Evolutionary conservation across 139 green algal species (phyloP).

Genomic region (Picochlorum sp.): DNA sequence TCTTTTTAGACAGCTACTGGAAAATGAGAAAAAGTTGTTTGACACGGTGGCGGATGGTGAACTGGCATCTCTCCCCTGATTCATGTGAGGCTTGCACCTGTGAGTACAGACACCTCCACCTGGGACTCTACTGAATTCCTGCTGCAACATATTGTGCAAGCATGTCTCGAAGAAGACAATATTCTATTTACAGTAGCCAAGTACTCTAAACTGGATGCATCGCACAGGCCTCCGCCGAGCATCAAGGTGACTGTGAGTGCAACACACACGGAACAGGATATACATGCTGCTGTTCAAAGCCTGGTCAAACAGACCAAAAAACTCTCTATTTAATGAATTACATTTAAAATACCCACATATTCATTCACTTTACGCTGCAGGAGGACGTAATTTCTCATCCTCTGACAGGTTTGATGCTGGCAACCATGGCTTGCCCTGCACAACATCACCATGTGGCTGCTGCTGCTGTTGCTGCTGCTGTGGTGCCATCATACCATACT

Average conservation of each 20-base stretch:
- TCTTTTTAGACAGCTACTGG: constrained; percentile 29
- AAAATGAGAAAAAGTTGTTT: constrained; percentile 36
- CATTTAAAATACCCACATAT: neutral
- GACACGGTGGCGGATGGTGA: constrained; percentile 25
- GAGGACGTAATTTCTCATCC: constrained; percentile 29
- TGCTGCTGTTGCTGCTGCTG: neutral
- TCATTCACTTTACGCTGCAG: constrained; percentile 13
- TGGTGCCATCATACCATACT: neutral
- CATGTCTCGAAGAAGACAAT: constrained; percentile 22
- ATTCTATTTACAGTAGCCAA: constrained; percentile 45
- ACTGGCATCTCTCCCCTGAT: constrained; percentile 41
- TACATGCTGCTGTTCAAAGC: constrained; percentile 35
- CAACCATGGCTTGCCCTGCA: constrained; percentile 17
- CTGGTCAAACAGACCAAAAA: constrained; percentile 10
- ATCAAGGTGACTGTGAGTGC: constrained; percentile 46
- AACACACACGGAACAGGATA: constrained; percentile 30
- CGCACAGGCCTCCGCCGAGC: constrained; percentile 20
- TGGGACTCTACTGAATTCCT: constrained; percentile 1
- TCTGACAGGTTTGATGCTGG: constrained; percentile 21
- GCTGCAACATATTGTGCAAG: constrained; percentile 27
- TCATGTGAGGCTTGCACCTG: constrained; percentile 43
- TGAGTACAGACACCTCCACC: neutral
- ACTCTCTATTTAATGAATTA: neutral
- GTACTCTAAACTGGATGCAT: constrained; percentile 45
- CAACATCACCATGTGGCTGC: constrained; percentile 3